Base-by-base conservation (phyloP, 805 yeast genomes). In the Wickerhamomyces strasburgensis region DNA sequence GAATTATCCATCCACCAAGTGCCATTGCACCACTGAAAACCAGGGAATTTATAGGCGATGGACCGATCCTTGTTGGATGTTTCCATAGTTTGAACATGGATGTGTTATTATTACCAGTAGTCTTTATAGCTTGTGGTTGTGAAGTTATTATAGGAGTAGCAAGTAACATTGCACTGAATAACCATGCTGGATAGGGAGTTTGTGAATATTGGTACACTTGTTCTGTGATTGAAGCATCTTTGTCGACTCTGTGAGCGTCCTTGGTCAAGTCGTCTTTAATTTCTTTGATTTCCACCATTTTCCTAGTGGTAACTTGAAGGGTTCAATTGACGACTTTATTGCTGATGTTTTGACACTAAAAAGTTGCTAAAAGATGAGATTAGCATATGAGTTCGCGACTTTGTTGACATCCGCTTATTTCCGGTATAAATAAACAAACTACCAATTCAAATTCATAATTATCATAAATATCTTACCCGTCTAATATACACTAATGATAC, bases 1-100 rank as follows among this genome's bases (percentile, higher is more conserved):
- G 68, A 28, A 82, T 72, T 66, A 88, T 81, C 65, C 75, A 82
- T 3, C 84, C 78, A 18, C 90, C 90, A 14, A 81, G 57, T 1
- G 77, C 77, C 39, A 73, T 62, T 27, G 84, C 78, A 1, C 72
- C 61, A 5, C 86, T 83, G 55, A 84, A 84, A 9, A 78, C 50
- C 18, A 72, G 52, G 26, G 80, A 73, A 27, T 58, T 56, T 17
- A 49, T 46, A 6, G 52, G 49, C 0, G 62, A 47, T 2, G 68
- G 64, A 1, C 68, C 69, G 11, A 65, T 40, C 17, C 36, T 38
- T 27, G 27, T 31, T 4, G 37, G 11, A 5, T 34, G 25, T 3
- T 24, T 21, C 21, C 39, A 31, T 14, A 30, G 27, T 21, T 15
- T 42, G 47, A 31, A 37, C 14, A 29, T n/a, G 11, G 36, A 23